Evolutionary conservation across 345 rosid genomes (phyloP), one percentile per base, ranked within the genome.

Genomic region (Cardiospermum halicacabum): DNA sequence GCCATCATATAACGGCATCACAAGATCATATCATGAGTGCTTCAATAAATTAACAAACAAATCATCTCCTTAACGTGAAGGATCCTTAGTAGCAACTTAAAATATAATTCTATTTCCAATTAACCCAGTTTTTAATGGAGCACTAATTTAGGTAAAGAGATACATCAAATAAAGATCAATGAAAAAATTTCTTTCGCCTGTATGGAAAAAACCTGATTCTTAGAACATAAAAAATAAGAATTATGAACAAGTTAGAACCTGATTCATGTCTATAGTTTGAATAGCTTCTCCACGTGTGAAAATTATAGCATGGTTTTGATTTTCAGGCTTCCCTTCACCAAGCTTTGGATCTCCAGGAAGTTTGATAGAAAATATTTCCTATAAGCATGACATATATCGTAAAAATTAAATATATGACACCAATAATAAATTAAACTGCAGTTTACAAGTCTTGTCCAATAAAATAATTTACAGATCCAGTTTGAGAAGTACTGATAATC

Each of bases 251-350:
- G 58, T 47, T 57, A 55, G 58, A 57, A 93, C 98, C 98, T 93
- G 98, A 75, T 93, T 93, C 98, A 93, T 93, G 82, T 93, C 98
- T 66, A 93, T 93, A 49, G 98, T 91, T 74, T 93, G 98, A 70
- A 93, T 82, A 74, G 98, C 98, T 77, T 93, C 90, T 49, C 98
- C 98, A 5, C 98, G 97, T 45, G 98, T 93, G 77, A 93, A 93
- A 64, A 93, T 60, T 19, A 93, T 85, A 10, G 98, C 96, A 80
- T 93, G 98, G 66, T 93, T 93, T 81, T 93, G 98, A 75, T 93
- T 93, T 75, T 93, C 98, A 61, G 98, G 98, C 77, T 93, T 93
- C 71, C 98, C 98, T 80, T 93, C 98, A 51, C 98, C 98, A 72
- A 93, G 95, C 76, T 90, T 93, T 32, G 98, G 98, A 73, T 90